phyloP scores from a whole-genome alignment of 257 asterid species.

The Paraleonurus japonicus region DNA sequence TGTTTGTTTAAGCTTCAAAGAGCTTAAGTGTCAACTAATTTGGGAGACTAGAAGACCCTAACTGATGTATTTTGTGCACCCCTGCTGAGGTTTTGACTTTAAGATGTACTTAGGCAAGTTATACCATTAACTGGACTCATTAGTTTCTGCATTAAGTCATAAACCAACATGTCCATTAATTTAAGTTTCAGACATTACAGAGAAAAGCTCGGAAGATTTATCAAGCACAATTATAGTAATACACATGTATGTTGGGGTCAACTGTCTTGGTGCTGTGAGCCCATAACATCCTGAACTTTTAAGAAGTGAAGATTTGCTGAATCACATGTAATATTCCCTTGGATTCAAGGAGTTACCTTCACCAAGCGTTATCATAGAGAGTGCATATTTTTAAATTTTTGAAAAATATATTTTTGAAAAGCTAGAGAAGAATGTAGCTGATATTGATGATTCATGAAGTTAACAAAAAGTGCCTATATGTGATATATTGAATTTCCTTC shows the following conservation, averaged over 20 bases:
- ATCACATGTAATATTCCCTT: background rate
- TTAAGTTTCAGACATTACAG: background rate
- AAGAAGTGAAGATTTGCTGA: background rate
- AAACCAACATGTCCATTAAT: too few species aligned
- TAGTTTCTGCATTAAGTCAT: background rate
- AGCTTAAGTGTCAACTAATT: background rate
- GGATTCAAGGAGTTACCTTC: background rate
- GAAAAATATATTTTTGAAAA: background rate
- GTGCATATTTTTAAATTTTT: background rate
- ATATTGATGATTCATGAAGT: background rate
- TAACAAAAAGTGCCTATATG: background rate
- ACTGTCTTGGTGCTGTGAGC: background rate
- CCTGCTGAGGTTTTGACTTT: too few species aligned
- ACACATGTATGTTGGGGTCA: background rate
- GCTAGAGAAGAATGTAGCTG: slow-evolving; percentile 8
- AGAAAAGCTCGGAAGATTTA: background rate
- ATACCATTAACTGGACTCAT: background rate
- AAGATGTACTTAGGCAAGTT: too few species aligned
- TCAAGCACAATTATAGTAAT: background rate
- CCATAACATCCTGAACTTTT: background rate
- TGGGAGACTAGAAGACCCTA: background rate
- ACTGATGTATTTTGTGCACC: background rate
- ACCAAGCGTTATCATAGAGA: background rate
- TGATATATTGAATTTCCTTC: background rate
- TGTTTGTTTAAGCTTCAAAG: background rate